A percentile compares a stretch with the other conserved stretches of the same genome.
Evolutionary conservation across 306 rosid genomes (phyloP).

Genomic region (Cicer cuneatum): DNA sequence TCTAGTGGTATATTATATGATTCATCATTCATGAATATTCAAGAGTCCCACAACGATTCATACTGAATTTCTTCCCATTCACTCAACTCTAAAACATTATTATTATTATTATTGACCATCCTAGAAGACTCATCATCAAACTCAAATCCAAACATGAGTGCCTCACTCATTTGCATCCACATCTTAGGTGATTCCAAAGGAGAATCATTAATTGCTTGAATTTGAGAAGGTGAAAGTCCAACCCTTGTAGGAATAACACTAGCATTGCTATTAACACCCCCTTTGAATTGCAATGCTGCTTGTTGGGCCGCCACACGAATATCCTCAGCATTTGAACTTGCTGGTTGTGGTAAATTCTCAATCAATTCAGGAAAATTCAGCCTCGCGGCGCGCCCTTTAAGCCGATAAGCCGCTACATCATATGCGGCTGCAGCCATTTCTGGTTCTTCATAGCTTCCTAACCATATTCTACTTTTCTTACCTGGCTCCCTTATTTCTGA

Average conservation of each 20-base stretch:
- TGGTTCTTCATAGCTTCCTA: slow-evolving; percentile 75
- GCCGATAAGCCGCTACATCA: slow-evolving; percentile 81
- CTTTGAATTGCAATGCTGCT: slow-evolving; percentile 64
- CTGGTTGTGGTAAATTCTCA: slow-evolving; percentile 60
- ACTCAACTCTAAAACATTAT: slow-evolving; percentile 30
- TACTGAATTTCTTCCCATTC: slow-evolving; percentile 58
- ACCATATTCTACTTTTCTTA: slow-evolving; percentile 82
- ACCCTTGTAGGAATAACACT: slow-evolving; percentile 50
- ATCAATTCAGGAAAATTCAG: slow-evolving; percentile 77
- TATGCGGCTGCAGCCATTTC: slow-evolving; percentile 95
- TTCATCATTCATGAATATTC: background rate
- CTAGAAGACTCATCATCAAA: slow-evolving; percentile 35
- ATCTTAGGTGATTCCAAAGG: slow-evolving; percentile 88
- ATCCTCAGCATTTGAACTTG: slow-evolving; percentile 58
- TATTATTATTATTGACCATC: slow-evolving; percentile 6
- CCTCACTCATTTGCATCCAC: slow-evolving; percentile 86
- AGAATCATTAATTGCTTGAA: slow-evolving; percentile 86
- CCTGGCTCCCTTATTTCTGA: slow-evolving; percentile 91
- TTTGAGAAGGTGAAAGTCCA: slow-evolving; percentile 71
- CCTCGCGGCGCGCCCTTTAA: slow-evolving; percentile 56
- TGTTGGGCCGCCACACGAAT: slow-evolving; percentile 75
- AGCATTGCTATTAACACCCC: background rate
- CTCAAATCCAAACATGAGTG: slow-evolving; percentile 39
- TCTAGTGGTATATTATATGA: background rate
- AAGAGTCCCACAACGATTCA: slow-evolving; percentile 63